Base-by-base conservation (phyloP, 768 basidiomycete species). In the Podaxis rugospora region DNA sequence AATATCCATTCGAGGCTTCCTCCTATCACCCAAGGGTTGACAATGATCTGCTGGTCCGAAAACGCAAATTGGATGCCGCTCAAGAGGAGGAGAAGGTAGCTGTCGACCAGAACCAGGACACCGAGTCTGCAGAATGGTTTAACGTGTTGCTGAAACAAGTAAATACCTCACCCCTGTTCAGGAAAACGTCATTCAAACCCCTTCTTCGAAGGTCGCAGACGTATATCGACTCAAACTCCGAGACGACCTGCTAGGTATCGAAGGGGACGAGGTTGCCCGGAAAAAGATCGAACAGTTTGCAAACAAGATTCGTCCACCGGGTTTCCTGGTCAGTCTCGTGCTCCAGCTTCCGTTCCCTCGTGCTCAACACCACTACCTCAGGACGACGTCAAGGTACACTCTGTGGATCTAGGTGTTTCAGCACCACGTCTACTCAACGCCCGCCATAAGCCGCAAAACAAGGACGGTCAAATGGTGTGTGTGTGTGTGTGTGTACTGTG, bases 61-160 rank as follows among this genome's bases (percentile, higher is more conserved):
- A 78, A 55, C 73, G 71, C 40, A 74, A 73, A 49, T 53, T 64
- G 5, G 66, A 67, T 2, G 62, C 68, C 23, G 67, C 66, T 36
- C 64, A 69, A 44, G 61, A 65, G 11, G 61, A 65, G 18, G 72
- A 72, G 56, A 60, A 70, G 37, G 52, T 57, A 40, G 51, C 63
- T 67, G 74, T 69, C 62, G 67, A 64, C 50, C 36, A 74, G 64
- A 58, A 72, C 14, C 62, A 65, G 16, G 67, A 66, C 14, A 63
- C 80, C 42, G 96, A 98, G 72, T 90, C 92, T 0, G 83, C 88
- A 25, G 92, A 92, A 68, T 98, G 97, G 97, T 82, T 98, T 63
- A 98, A 97, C 71, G 77, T 84, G 21, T 78, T 99, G 35, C 73
- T 94, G 59, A 86, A 84, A 51, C 92, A 97, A 80, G 95, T 90